These are phyloP conservation scores for Metarhizium sp. DNA, from an alignment of 2,329 filamentous ascomycete species.

Conservation along the genomic window DNA sequence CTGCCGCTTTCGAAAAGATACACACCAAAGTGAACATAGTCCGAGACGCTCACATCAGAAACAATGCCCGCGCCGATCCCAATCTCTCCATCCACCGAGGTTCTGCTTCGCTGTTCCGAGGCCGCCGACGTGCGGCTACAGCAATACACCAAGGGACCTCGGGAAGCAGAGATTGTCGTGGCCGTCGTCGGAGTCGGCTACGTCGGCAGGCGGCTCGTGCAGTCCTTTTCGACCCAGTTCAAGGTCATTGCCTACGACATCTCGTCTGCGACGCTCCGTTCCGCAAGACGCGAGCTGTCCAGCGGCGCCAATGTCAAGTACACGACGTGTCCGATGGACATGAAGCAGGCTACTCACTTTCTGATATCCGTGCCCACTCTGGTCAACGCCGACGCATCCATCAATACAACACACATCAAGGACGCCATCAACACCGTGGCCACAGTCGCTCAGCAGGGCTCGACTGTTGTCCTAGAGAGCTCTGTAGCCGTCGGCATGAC, in stretches of 20 bases:
- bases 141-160: background rate
- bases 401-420: slow-evolving; percentile 37
- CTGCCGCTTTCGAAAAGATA: too few relatives aligned
- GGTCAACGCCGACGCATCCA: slow-evolving; percentile 33
- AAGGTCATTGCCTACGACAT: slow-evolving; percentile 38
- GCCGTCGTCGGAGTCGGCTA: slow-evolving; percentile 44
- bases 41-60: background rate
- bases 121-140: background rate
- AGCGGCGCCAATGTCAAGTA: slow-evolving; percentile 21
- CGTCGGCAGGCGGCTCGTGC: slow-evolving; percentile 39
- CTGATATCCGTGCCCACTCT: slow-evolving; percentile 45
- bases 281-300: slow-evolving; percentile 18
- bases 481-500: slow-evolving; percentile 48
- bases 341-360: slow-evolving; percentile 37
- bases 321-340: slow-evolving; percentile 26
- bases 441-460: slow-evolving; percentile 30
- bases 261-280: slow-evolving; percentile 26
- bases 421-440: slow-evolving; percentile 33
- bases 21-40: too few relatives aligned
- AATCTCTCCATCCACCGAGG: background rate
- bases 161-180: slow-evolving; percentile 16
- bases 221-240: slow-evolving; percentile 30
- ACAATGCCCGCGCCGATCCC: background rate
- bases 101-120: background rate
- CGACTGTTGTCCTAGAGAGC: slow-evolving; percentile 42